Conservation (phyloP, 164 flowering plant species). For the Akebia trifoliata region DNA sequence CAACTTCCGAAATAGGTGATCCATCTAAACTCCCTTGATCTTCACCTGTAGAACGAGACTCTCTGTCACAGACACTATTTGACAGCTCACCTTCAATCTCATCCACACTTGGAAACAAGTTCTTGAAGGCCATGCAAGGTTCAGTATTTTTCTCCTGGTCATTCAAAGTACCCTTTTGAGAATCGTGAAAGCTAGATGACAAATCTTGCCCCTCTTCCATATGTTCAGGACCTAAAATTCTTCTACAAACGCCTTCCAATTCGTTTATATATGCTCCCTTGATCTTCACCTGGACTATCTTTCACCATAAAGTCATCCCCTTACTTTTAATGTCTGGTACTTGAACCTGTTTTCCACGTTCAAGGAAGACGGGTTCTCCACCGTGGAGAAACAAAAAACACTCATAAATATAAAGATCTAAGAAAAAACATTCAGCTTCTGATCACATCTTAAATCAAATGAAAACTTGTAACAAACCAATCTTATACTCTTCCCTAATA, state of each 20-base stretch:
- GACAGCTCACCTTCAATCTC: constrained; percentile 37
- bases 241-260: constrained; percentile 27
- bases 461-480: too few relatives aligned
- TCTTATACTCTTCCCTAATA: too few relatives aligned
- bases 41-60: too few relatives aligned
- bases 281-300: constrained; percentile 26
- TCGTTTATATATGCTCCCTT: constrained; percentile 19
- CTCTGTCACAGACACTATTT: too few relatives aligned
- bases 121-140: constrained; percentile 27
- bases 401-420: too few relatives aligned
- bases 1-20: too few relatives aligned
- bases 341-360: constrained; percentile 27
- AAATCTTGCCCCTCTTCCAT: constrained; percentile 31
- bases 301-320: constrained; percentile 12
- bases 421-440: too few relatives aligned
- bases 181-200: constrained; percentile 27
- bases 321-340: constrained; percentile 17
- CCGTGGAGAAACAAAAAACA: constrained; percentile 25
- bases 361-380: constrained; percentile 26
- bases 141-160: constrained; percentile 18
- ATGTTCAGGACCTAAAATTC: constrained; percentile 25
- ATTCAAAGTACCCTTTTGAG: too few relatives aligned
- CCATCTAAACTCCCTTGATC: too few relatives aligned
- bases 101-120: constrained; percentile 28
- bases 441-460: too few relatives aligned